Evolutionary conservation across 352 stramenopile species (phyloP).

Genomic region (Paralagenidium karlingii): DNA sequence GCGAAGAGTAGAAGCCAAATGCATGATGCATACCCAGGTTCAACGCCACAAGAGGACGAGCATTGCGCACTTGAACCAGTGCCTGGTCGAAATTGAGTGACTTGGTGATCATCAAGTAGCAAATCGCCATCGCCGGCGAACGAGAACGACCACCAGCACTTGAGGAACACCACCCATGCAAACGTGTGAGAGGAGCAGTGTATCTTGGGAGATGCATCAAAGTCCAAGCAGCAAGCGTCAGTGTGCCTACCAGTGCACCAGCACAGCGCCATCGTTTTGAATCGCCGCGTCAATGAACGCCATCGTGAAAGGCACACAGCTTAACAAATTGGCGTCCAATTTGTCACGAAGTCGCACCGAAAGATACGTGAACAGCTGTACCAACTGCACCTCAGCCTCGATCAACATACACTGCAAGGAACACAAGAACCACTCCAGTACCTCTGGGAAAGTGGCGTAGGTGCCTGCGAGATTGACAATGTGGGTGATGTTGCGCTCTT

Average conservation of each 20-base stretch:
- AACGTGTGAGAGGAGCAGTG: not conserved
- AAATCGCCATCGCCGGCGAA: conserved; percentile 63
- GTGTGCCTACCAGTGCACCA: conserved; percentile 61
- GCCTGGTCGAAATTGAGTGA: conserved; percentile 35
- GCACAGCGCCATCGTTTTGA: conserved; percentile 31
- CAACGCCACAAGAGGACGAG: conserved; percentile 52
- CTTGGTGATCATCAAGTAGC: conserved; percentile 70
- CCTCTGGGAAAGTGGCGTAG: conserved; percentile 78
- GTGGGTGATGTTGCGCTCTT: conserved; percentile 63
- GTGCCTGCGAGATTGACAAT: conserved; percentile 78
- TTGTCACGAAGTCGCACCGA: conserved; percentile 85
- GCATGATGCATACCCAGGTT: conserved; percentile 32
- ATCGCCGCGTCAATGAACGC: conserved; percentile 75
- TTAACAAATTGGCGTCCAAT: conserved; percentile 81
- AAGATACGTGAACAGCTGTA: conserved; percentile 81
- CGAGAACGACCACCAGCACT: conserved; percentile 66
- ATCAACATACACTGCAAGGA: not conserved
- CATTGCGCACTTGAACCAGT: conserved; percentile 25
- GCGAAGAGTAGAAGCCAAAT: not conserved
- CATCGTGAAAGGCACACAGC: conserved; percentile 55
- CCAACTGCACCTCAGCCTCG: not conserved
- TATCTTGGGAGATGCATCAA: not conserved
- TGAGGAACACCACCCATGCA: not conserved
- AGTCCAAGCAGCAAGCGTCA: not conserved
- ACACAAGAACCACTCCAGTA: no score